Evolutionary conservation across 2,329 filamentous ascomycete genomes (phyloP).

Genomic region (Sporothrix variecibatus): DNA sequence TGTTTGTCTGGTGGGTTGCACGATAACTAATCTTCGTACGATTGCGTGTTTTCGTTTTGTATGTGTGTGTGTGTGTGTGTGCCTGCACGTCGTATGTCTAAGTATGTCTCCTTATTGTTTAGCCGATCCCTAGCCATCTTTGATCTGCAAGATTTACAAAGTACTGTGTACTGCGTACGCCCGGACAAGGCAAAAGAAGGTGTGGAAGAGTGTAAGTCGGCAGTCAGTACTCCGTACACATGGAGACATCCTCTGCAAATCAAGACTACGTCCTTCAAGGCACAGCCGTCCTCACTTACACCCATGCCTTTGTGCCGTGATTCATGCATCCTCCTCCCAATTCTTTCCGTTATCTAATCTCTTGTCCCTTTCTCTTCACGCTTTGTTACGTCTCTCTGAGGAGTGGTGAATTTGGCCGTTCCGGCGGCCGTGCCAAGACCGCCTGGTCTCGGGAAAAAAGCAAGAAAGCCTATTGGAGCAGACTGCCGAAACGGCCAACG

Average conservation of each 20-base stretch:
- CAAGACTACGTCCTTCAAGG: not conserved
- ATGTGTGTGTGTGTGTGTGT: not conserved
- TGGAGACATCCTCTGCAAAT: too few relatives aligned
- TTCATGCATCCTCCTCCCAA: not conserved
- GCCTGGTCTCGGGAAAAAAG: not conserved
- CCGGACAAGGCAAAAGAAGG: not conserved
- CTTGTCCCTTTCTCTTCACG: not conserved
- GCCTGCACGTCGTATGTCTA: too few relatives aligned
- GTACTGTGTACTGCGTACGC: too few relatives aligned
- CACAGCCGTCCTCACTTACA: not conserved
- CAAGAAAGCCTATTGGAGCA: slow-evolving; percentile 15
- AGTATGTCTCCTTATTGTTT: not conserved
- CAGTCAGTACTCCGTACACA: not conserved
- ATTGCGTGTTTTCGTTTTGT: slow-evolving; percentile 8
- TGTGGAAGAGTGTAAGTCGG: not conserved
- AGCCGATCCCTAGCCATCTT: not conserved
- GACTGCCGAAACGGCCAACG: slow-evolving; percentile 24
- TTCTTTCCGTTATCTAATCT: not conserved
- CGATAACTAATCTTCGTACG: slow-evolving; percentile 1
- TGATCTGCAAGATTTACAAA: not conserved
- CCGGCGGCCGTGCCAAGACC: slow-evolving; percentile 17
- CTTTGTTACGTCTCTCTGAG: not conserved
- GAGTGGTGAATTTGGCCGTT: not conserved
- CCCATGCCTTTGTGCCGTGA: not conserved
- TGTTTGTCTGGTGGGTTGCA: not conserved